Evolutionary conservation across 768 basidiomycete species (phyloP).

Genomic region (Royoungia palumana): DNA sequence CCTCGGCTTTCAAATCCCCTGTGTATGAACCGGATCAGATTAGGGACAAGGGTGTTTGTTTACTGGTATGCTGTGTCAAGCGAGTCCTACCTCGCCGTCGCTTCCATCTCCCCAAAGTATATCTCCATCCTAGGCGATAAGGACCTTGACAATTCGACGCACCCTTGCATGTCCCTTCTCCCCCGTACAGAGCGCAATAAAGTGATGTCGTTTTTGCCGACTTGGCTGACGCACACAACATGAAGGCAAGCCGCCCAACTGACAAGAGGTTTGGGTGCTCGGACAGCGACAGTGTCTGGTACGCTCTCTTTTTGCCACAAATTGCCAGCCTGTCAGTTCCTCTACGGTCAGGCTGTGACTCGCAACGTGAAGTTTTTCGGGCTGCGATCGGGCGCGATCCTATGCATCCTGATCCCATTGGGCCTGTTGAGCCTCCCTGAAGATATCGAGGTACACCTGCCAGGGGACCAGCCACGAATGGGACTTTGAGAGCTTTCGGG

Average conservation of each 20-base stretch:
- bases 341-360: constrained; percentile 43
- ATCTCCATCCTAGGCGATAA: constrained; percentile 54
- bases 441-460: constrained; percentile 41
- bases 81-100: constrained; percentile 47
- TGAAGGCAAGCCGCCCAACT: constrained; percentile 41
- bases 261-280: constrained; percentile 36
- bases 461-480: constrained; percentile 6
- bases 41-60: background rate
- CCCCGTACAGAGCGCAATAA: constrained; percentile 45
- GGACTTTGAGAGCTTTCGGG: too few species aligned
- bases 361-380: constrained; percentile 36
- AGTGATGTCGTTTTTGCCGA: constrained; percentile 47
- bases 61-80: background rate
- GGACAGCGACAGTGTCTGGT: constrained; percentile 39
- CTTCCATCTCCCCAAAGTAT: constrained; percentile 50
- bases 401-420: constrained; percentile 28
- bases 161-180: constrained; percentile 44
- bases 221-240: constrained; percentile 36
- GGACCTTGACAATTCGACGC: constrained; percentile 46
- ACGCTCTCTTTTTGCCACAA: constrained; percentile 45
- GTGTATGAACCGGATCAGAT: constrained; percentile 38
- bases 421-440: constrained; percentile 32
- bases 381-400: constrained; percentile 30
- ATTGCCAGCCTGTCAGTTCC: constrained; percentile 41
- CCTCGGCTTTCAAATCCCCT: constrained; percentile 51